Percentiles rank a stretch among this genome's conserved stretches.
phyloP scores from a whole-genome alignment of 2,329 filamentous ascomycete species.

The Neurospora sp. region DNA sequence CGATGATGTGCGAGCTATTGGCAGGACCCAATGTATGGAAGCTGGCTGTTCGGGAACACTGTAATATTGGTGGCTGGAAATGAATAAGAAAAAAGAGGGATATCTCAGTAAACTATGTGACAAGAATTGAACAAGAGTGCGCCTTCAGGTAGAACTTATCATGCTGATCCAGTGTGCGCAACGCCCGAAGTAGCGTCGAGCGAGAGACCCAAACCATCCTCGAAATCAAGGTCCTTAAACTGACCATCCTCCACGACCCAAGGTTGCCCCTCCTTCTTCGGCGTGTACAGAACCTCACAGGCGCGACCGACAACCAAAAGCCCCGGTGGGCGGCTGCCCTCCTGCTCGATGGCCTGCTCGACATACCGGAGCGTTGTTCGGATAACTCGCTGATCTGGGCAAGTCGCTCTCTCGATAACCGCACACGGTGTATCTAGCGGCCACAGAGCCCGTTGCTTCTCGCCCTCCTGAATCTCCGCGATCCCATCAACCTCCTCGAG shows the following conservation, averaged over 20 bases:
- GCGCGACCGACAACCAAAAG: slow-evolving; percentile 76
- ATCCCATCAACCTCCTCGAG: slow-evolving; percentile 22
- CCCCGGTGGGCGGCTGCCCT: slow-evolving; percentile 82
- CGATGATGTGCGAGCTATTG: background rate
- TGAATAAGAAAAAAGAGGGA: background rate
- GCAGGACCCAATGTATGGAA: background rate
- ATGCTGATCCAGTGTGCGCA: background rate
- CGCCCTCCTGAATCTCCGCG: background rate
- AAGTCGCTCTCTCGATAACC: slow-evolving; percentile 87
- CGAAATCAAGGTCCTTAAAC: slow-evolving; percentile 60
- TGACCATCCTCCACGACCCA: slow-evolving; percentile 80
- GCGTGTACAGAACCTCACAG: slow-evolving; percentile 65
- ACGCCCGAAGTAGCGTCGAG: background rate
- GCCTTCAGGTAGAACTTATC: background rate
- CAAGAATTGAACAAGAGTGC: background rate
- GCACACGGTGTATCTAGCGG: slow-evolving; percentile 76
- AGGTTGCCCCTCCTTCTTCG: slow-evolving; percentile 45
- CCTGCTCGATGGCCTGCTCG: slow-evolving; percentile 72
- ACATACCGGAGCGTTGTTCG: slow-evolving; percentile 76
- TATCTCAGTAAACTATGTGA: background rate
- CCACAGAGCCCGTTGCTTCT: slow-evolving; percentile 43
- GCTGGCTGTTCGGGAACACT: background rate
- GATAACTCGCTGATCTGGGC: slow-evolving; percentile 87
- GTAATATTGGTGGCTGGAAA: background rate
- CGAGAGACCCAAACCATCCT: slow-evolving; percentile 10